Percentiles rank a stretch among this genome's conserved stretches.
Evolutionary conservation across 2,329 filamentous ascomycete genomes (phyloP).

Genomic region (Hymenoscyphus occultus): DNA sequence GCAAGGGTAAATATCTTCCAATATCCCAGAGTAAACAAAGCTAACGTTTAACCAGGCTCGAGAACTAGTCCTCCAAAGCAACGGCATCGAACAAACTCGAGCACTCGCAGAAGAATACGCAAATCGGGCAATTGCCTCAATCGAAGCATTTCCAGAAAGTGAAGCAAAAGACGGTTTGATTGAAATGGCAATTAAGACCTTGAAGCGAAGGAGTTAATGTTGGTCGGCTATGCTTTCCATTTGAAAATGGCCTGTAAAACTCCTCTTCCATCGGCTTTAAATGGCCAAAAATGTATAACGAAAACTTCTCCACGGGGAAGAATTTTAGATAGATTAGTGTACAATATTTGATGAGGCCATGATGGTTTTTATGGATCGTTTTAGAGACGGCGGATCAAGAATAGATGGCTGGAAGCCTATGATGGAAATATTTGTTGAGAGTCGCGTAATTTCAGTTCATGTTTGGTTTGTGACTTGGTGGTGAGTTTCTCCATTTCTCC

Average conservation of each 20-base stretch:
- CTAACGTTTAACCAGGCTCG: slow-evolving; percentile 61
- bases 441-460: too few species aligned
- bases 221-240: not conserved
- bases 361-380: not conserved
- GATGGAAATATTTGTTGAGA: too few species aligned
- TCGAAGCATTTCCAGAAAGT: slow-evolving; percentile 82
- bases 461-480: too few species aligned
- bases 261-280: not conserved
- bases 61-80: slow-evolving; percentile 75
- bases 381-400: not conserved
- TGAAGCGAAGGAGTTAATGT: slow-evolving; percentile 77
- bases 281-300: slow-evolving; percentile 1
- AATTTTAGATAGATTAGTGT: slow-evolving; percentile 4
- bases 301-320: not conserved
- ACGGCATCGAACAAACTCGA: slow-evolving; percentile 89
- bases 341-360: slow-evolving; percentile 1
- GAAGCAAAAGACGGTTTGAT: slow-evolving; percentile 89
- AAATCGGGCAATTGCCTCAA: slow-evolving; percentile 81
- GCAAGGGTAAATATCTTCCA: slow-evolving; percentile 60
- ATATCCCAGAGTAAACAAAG: not conserved
- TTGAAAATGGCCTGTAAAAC: slow-evolving; percentile 1
- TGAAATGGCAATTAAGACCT: slow-evolving; percentile 91
- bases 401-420: not conserved
- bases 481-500: too few species aligned
- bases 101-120: slow-evolving; percentile 88